Percentiles rank a stretch among this genome's conserved stretches.
Conservation (phyloP, 441 rosid genomes). For the Populus trichocarpa region DNA sequence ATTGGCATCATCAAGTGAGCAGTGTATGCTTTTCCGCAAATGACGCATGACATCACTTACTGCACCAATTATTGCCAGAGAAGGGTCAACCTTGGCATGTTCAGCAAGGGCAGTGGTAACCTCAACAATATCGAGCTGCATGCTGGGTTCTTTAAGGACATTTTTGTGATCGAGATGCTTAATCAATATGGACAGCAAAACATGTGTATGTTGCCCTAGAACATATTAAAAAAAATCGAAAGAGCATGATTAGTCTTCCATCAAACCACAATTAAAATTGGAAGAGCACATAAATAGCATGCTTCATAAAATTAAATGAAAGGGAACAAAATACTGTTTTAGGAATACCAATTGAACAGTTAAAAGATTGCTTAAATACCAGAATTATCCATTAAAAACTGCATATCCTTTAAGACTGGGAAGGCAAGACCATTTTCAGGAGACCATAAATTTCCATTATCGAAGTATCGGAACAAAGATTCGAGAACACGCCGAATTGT, state of each 20-base stretch:
- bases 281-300: constrained; percentile 10
- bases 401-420: constrained; percentile 80
- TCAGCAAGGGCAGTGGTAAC: constrained; percentile 70
- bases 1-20: constrained; percentile 66
- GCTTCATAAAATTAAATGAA: not conserved
- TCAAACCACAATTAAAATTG: not conserved
- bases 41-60: constrained; percentile 73
- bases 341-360: constrained; percentile 5
- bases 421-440: constrained; percentile 69
- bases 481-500: constrained; percentile 82
- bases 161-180: constrained; percentile 95
- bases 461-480: constrained; percentile 82
- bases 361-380: constrained; percentile 36
- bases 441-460: constrained; percentile 68
- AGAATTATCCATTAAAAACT: constrained; percentile 68
- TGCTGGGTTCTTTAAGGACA: constrained; percentile 67
- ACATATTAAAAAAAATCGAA: constrained; percentile 16
- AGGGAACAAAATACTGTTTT: not conserved
- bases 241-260: constrained; percentile 16
- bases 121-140: constrained; percentile 76
- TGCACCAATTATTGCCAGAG: constrained; percentile 77
- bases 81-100: constrained; percentile 58
- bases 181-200: constrained; percentile 67
- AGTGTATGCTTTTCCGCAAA: constrained; percentile 75
- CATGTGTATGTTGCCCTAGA: constrained; percentile 78